phyloP scores from a whole-genome alignment of 306 rosid genomes.

The Castanea crenata region DNA sequence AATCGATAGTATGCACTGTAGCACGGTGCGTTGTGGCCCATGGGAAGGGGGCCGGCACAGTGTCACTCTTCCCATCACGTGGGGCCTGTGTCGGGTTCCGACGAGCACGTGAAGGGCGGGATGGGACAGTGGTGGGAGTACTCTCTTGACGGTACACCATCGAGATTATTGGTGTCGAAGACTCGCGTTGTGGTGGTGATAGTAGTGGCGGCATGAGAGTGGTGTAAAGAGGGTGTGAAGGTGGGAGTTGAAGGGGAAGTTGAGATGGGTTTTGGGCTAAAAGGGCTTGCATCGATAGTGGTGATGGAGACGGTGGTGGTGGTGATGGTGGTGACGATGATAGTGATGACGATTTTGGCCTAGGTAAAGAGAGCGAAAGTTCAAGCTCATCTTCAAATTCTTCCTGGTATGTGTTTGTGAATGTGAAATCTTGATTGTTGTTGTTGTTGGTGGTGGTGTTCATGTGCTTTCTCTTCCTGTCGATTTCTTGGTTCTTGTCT shows the following conservation, averaged over 20 bases:
- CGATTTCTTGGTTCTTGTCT: constrained; percentile 4
- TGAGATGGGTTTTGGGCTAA: not conserved
- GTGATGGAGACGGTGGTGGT: not conserved
- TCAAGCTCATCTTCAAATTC: not conserved
- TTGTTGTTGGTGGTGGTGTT: not conserved
- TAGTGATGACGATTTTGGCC: not conserved
- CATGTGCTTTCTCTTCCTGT: not conserved
- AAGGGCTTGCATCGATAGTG: not conserved
- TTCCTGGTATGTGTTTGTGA: not conserved
- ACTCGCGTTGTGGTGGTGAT: not conserved
- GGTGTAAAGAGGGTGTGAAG: not conserved
- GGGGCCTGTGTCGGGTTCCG: not conserved
- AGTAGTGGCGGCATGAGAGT: not conserved
- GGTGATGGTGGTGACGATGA: not conserved
- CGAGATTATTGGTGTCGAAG: not conserved
- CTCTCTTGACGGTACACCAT: not conserved
- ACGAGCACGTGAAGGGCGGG: not conserved
- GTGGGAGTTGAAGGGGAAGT: not conserved
- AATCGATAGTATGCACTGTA: not conserved
- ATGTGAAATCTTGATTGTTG: not conserved
- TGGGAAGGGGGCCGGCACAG: constrained; percentile 24
- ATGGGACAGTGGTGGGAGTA: not conserved
- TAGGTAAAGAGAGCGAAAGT: not conserved
- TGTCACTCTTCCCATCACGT: not conserved
- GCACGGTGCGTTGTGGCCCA: constrained; percentile 57